Conservation (phyloP, 2,329 filamentous ascomycete genomes). For the Emmonsiellopsis sp. region DNA sequence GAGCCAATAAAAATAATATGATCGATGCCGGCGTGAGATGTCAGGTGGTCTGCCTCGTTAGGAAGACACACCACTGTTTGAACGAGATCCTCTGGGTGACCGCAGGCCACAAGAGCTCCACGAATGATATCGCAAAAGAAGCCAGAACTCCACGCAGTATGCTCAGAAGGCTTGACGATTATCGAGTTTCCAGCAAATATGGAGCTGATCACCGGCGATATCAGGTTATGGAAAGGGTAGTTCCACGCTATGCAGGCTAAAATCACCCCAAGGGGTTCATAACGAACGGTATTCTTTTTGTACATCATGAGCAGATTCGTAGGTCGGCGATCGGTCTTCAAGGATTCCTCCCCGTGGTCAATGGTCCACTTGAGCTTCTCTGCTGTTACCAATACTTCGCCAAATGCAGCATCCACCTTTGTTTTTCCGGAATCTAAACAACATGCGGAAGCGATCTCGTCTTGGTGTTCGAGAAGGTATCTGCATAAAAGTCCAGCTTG, state of each 20-base stretch:
- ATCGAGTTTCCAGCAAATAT: slow-evolving; percentile 88
- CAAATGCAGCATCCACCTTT: slow-evolving; percentile 84
- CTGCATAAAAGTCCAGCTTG: slow-evolving; percentile 20
- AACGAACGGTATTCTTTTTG: slow-evolving; percentile 82
- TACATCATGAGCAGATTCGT: slow-evolving; percentile 93
- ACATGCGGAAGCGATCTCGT: slow-evolving; percentile 73
- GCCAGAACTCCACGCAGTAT: slow-evolving; percentile 81
- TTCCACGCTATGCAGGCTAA: slow-evolving; percentile 95
- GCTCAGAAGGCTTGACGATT: slow-evolving; percentile 88
- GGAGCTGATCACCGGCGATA: slow-evolving; percentile 81
- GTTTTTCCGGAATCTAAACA: slow-evolving; percentile 95
- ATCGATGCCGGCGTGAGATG: slow-evolving; percentile 71
- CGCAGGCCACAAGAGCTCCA: slow-evolving; percentile 70
- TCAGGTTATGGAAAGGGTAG: slow-evolving; percentile 90
- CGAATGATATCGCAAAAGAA: slow-evolving; percentile 77
- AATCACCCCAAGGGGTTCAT: slow-evolving; percentile 88
- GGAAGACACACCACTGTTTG: slow-evolving; percentile 87
- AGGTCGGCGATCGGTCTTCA: slow-evolving; percentile 63
- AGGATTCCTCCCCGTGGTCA: slow-evolving; percentile 73
- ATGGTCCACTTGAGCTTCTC: slow-evolving; percentile 96
- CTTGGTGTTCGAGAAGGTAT: slow-evolving; percentile 80
- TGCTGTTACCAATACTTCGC: slow-evolving; percentile 85
- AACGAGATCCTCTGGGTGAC: slow-evolving; percentile 70
- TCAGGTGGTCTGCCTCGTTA: slow-evolving; percentile 67
- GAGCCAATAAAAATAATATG: slow-evolving; percentile 97